These are phyloP conservation scores for Hyaloscypha hepaticicola DNA, from an alignment of 495 filamentous ascomycete species.

Conservation along the genomic window DNA sequence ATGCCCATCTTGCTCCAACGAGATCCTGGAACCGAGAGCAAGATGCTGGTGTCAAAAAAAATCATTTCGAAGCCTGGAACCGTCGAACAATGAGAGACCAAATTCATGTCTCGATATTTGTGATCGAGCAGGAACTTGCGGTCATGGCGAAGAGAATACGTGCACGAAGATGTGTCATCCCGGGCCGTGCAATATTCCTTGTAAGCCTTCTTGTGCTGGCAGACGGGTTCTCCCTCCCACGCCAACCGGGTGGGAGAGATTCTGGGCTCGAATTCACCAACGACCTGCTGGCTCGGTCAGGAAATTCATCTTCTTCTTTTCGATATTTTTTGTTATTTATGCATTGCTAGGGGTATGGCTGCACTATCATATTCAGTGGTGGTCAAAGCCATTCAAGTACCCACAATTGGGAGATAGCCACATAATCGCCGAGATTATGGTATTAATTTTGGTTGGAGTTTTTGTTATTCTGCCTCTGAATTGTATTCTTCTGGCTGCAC, in stretches of 20 bases:
- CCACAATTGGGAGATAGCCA: neutral
- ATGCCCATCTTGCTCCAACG: slow-evolving; percentile 10
- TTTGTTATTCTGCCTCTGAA: neutral
- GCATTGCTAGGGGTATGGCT: neutral
- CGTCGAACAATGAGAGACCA: neutral
- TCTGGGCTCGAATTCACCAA: neutral
- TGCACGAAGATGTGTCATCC: slow-evolving; percentile 16
- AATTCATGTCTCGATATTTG: slow-evolving; percentile 11
- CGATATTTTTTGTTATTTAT: neutral
- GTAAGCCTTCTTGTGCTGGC: neutral
- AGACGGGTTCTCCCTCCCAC: neutral
- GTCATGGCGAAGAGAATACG: neutral
- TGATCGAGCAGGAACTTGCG: neutral
- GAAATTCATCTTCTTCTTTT: neutral
- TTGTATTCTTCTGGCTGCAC: neutral
- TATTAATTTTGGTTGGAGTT: neutral
- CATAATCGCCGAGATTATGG: neutral
- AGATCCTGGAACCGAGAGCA: neutral
- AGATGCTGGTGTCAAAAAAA: neutral
- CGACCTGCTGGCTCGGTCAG: neutral
- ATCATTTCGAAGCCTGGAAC: neutral
- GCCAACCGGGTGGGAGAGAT: neutral
- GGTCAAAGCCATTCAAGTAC: slow-evolving; percentile 11
- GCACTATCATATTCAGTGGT: slow-evolving; percentile 5
- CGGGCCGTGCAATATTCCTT: slow-evolving; percentile 13